Evolutionary conservation across 129 eudicot genomes (phyloP).

Genomic region (Flaveria bidentis): DNA sequence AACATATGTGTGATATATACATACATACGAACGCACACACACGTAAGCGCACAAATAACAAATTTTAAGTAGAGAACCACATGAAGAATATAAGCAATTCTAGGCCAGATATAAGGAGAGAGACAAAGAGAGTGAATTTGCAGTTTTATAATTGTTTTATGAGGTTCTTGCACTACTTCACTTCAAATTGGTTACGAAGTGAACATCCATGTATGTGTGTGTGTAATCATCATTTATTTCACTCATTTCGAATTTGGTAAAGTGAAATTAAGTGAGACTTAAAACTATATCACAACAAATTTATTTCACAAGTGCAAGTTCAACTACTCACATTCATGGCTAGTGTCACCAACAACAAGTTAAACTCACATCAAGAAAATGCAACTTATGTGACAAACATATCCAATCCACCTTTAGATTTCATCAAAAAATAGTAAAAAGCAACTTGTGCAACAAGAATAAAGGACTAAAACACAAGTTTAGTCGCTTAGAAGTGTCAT

Average conservation of each 20-base stretch:
- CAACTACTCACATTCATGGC: conserved; percentile 21
- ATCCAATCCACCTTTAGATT: background rate
- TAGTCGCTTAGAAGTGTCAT: background rate
- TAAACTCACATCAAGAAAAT: conserved; percentile 23
- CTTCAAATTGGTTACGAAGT: background rate
- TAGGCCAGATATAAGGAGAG: background rate
- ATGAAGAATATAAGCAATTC: background rate
- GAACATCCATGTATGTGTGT: background rate
- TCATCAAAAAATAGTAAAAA: background rate
- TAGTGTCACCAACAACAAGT: conserved; percentile 7
- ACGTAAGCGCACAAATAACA: background rate
- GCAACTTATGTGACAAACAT: background rate
- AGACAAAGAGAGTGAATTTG: background rate
- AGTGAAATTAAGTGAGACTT: background rate
- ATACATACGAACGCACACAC: background rate
- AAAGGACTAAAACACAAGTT: conserved; percentile 10
- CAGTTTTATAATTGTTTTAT: background rate
- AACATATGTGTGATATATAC: background rate
- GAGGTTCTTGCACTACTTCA: background rate
- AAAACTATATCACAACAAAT: background rate
- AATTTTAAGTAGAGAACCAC: background rate
- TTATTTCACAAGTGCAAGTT: conserved; percentile 12
- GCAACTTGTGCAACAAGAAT: background rate
- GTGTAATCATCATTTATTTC: background rate
- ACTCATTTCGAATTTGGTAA: background rate